phyloP scores from a whole-genome alignment of 73 alveolate species.

The Paramecium octaurelia region DNA sequence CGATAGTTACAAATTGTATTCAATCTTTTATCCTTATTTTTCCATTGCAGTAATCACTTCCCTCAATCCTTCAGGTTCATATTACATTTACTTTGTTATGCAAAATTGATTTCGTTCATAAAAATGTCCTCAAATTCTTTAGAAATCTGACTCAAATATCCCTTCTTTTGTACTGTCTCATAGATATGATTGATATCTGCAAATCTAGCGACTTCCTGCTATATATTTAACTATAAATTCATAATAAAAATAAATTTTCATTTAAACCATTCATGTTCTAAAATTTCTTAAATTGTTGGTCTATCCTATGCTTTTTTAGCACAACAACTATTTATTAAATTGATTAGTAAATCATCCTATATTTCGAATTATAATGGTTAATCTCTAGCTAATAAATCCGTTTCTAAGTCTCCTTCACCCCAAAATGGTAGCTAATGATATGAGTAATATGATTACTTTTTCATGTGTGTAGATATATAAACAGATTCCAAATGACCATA shows the following conservation, averaged over 20 bases:
- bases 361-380: neutral
- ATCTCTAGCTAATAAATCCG: slow-evolving; percentile 31
- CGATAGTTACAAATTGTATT: neutral
- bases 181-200: slow-evolving; percentile 42
- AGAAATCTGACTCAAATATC: neutral
- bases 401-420: slow-evolving; percentile 37
- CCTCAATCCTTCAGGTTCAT: neutral
- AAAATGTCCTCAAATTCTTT: neutral
- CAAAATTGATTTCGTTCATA: slow-evolving; percentile 25
- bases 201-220: neutral
- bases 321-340: neutral
- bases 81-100: neutral
- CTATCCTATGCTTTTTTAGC: neutral
- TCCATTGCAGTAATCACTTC: slow-evolving; percentile 6
- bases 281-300: neutral
- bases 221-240: slow-evolving; percentile 9
- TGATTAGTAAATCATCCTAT: neutral
- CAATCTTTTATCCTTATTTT: slow-evolving; percentile 24
- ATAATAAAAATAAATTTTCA: neutral
- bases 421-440: slow-evolving; percentile 1
- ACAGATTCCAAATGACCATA: slow-evolving; percentile 35
- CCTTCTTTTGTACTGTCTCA: slow-evolving; percentile 18
- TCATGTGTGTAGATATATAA: slow-evolving; percentile 22
- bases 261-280: slow-evolving; percentile 18
- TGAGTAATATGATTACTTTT: neutral